Evolutionary conservation across 2,329 filamentous ascomycete genomes (phyloP).

Genomic region (Microascus cirrosus): DNA sequence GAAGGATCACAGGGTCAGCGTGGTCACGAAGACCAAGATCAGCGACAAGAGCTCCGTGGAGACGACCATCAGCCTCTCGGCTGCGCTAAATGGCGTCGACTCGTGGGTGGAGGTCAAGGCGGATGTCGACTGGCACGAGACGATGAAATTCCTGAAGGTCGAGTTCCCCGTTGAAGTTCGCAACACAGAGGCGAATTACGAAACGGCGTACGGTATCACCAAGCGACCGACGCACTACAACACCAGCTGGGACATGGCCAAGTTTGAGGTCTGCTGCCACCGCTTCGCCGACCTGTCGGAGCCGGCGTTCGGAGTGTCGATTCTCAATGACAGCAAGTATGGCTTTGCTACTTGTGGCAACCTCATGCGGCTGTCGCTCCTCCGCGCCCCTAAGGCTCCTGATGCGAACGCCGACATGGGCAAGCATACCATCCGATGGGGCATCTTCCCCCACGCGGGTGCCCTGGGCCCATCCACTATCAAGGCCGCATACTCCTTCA

Average conservation of each 20-base stretch:
- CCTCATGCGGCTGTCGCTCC: constrained; percentile 77
- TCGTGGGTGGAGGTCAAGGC: constrained; percentile 68
- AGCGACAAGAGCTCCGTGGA: constrained; percentile 78
- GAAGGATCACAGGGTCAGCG: constrained; percentile 64
- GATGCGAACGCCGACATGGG: constrained; percentile 95
- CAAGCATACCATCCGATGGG: constrained; percentile 75
- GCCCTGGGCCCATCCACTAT: constrained; percentile 62
- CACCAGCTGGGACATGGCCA: constrained; percentile 95
- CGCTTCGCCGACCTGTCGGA: constrained; percentile 89
- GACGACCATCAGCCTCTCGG: constrained; percentile 71
- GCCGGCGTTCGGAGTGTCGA: constrained; percentile 77
- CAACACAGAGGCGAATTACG: constrained; percentile 89
- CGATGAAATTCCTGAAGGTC: constrained; percentile 96
- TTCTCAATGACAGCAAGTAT: constrained; percentile 93
- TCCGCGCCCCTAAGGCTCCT: constrained; percentile 83
- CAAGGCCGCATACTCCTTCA: constrained; percentile 80
- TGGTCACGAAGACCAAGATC: constrained; percentile 78
- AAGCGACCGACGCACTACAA: constrained; percentile 94
- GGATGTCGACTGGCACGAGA: constrained; percentile 94
- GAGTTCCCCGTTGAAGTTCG: constrained; percentile 90
- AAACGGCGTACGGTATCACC: constrained; percentile 87
- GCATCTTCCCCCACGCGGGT: constrained; percentile 76
- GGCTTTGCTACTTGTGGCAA: constrained; percentile 86
- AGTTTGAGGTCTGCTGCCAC: constrained; percentile 94
- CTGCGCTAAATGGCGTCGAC: constrained; percentile 51